phyloP scores from a whole-genome alignment of 2,329 filamentous ascomycete species.

The Lachnellula arida region DNA sequence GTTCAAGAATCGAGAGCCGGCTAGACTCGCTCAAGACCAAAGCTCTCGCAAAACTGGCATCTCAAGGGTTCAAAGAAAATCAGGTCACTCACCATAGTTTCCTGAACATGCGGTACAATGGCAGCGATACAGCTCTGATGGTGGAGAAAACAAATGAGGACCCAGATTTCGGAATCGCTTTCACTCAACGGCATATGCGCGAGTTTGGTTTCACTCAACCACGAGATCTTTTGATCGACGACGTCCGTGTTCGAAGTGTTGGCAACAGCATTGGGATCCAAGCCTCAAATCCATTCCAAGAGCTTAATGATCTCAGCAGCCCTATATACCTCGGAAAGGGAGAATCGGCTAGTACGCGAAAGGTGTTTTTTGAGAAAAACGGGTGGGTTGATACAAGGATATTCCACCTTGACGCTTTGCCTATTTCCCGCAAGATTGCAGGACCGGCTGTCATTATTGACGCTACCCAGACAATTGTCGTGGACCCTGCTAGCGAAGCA shows the following conservation, averaged over 20 bases:
- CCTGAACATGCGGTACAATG: conserved; percentile 84
- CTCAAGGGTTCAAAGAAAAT: conserved; percentile 70
- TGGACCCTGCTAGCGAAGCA: conserved; percentile 71
- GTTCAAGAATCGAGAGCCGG: neutral
- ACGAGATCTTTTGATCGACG: conserved; percentile 80
- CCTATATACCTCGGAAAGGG: neutral
- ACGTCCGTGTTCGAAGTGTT: conserved; percentile 79
- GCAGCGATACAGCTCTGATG: conserved; percentile 85
- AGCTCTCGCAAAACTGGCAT: conserved; percentile 22
- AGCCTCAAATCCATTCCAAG: neutral
- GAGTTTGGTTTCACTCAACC: conserved; percentile 85
- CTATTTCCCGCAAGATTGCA: conserved; percentile 45
- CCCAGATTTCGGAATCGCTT: conserved; percentile 64
- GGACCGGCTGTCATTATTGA: conserved; percentile 85
- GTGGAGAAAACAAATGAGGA: conserved; percentile 65
- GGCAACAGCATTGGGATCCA: conserved; percentile 37
- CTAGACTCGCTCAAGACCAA: neutral
- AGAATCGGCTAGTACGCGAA: neutral
- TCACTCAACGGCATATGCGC: conserved; percentile 77
- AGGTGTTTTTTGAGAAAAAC: neutral
- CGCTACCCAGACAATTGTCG: conserved; percentile 83
- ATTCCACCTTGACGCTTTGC: neutral
- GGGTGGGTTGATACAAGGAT: neutral
- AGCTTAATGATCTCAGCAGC: neutral
- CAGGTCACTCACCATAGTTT: conserved; percentile 83